Evolutionary conservation across 2,329 filamentous ascomycete genomes (phyloP), one percentile per base, ranked within the genome.

Genomic region (Penicillium expansum): DNA sequence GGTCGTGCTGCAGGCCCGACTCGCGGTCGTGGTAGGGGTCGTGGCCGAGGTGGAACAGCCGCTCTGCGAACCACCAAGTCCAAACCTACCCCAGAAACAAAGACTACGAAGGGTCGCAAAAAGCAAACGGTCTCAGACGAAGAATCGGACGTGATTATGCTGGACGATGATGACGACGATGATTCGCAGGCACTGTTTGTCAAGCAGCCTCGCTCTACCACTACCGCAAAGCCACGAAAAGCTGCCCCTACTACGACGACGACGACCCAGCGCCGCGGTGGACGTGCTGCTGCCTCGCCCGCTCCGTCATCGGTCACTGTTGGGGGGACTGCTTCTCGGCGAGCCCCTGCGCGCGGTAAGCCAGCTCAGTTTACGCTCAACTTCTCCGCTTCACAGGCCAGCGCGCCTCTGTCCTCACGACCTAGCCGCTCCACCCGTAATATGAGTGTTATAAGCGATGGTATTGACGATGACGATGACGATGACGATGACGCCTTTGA

Each of bases 21-120:
- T 20, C 75, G 79, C 55, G 81, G 81, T 24, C 76, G 82, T 52
- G 79, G 79, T 13, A 70, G 77, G 37, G 77, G 78, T 16, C 69
- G 76, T 32, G 77, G 77, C 22, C 67, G 77, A 52, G 76, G 79
- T 29, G 71, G 78, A 51, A 70, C 79, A 47, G 68, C 75, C 7
- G 72, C 67, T n/a, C 56, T 70, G 5, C 63, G 72, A 13, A 58
- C 50, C 11, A 72, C 73, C 39, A 76, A 72, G 22, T 56, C 67
- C 22, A 63, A 67, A 37, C 61, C 69, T 20, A 62, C 72, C 29
- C 63, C 75, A 18, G 57, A 74, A 42, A 35, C 24, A 18, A 55
- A 37, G 22, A 22, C 67, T 7, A 59, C 65, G 1, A 61, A 60
- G 49, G 60, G 66, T 39, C 67, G 71, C 7, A 67, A 71, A 30